Evolutionary conservation across 2,329 filamentous ascomycete genomes (phyloP), one percentile per base, ranked within the genome.

Genomic region (Malbranchea cinnamomea): DNA sequence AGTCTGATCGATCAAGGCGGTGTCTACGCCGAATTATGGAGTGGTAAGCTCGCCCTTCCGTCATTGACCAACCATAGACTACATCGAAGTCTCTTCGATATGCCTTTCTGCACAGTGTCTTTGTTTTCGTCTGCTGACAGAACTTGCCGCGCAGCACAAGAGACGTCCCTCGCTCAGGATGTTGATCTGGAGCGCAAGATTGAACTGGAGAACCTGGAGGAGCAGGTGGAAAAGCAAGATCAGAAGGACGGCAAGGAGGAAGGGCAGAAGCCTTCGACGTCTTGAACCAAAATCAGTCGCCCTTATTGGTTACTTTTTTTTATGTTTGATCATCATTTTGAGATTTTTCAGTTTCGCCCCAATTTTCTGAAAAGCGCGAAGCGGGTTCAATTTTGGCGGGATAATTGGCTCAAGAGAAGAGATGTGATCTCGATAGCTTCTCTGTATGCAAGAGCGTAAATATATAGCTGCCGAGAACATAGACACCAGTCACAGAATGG

Each of bases 21-120:
- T 0, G 63, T 94, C 13, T 95, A 95, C 53, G 74, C 80, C 5
- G 78, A 92, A 54, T 62, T 95, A 26, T 95, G 87, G 87, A 85
- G 76, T 58, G 76, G 78, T 81, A 60, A 65, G 75, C 65, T 7
- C 3, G 21, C 11, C 28, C n/a, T 9, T 24, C 21, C 17, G n/a
- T n/a, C 15, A 14, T 23, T 29, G 13, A 26, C 29, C 12, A 23
- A 34, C 22, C 28, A 21, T 17, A 23, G n/a, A 2, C 6, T 16
- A 11, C 10, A 13, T 30, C 17, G 26, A 19, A 24, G 18, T 25
- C 23, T 26, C 31, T 26, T 26, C 26, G 14, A 18, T 23, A 19
- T 24, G 5, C 8, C 8, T 9, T 20, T 9, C 13, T 24, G 33
- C 31, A 38, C 16, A 3, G 6, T 13, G 20, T 26, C 6, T 15